phyloP scores from a whole-genome alignment of 2,329 filamentous ascomycete genomes.

The Hypomyces rosellus region DNA sequence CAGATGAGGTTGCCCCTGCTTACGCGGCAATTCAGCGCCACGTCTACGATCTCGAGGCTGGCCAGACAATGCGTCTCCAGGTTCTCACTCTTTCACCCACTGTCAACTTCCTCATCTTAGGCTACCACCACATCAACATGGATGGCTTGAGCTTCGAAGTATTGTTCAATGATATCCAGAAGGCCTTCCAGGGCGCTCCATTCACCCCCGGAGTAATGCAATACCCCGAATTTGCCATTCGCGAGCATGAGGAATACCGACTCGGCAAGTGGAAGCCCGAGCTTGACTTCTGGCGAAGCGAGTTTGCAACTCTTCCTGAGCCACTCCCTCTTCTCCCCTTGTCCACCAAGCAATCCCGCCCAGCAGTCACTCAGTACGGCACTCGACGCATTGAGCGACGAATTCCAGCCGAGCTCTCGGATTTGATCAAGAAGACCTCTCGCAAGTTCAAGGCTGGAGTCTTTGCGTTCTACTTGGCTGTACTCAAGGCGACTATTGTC shows the following conservation, averaged over 20 bases:
- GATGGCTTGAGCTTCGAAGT: conserved; percentile 42
- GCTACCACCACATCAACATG: conserved; percentile 45
- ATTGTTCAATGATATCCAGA: conserved; percentile 32
- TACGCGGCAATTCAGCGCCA: conserved; percentile 24
- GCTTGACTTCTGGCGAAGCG: background rate
- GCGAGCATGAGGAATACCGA: background rate
- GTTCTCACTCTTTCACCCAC: conserved; percentile 28
- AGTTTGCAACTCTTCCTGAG: conserved; percentile 6
- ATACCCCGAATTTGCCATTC: background rate
- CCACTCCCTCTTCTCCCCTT: conserved; percentile 16
- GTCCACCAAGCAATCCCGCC: conserved; percentile 5
- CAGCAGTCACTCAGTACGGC: background rate
- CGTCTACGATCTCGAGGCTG: conserved; percentile 31
- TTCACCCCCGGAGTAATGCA: conserved; percentile 13
- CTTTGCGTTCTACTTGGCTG: conserved; percentile 17
- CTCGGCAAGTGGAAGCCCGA: background rate
- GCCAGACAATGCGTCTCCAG: conserved; percentile 26
- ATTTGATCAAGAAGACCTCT: background rate
- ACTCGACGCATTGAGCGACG: background rate
- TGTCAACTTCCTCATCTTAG: conserved; percentile 36
- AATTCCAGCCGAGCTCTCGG: background rate
- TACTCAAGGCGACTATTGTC: background rate
- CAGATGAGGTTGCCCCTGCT: conserved; percentile 17
- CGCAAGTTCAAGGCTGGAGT: conserved; percentile 1
- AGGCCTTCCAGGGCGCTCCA: conserved; percentile 30